Base-by-base conservation (phyloP, 2,329 filamentous ascomycete genomes). In the Hymenoscyphus fraxineus region DNA sequence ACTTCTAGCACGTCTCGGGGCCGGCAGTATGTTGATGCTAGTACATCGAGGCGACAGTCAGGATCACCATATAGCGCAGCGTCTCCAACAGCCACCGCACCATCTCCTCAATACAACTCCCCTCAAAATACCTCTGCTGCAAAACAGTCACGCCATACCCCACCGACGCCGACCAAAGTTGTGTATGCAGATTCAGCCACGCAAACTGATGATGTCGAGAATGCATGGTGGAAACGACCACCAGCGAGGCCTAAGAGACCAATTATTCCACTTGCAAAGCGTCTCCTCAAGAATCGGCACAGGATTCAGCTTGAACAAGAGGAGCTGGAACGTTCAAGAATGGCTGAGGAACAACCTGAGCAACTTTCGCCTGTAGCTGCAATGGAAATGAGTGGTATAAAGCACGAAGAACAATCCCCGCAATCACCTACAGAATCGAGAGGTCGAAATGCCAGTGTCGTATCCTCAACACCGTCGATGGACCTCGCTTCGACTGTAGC, bases 131-230 rank as follows among this genome's bases (percentile, higher is more conserved):
- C 56, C 16, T 71, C 69, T 10, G 56, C 64, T 15, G 15, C 63
- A 27, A 44, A 62, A 35, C 64, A 58, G 22, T 74, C 72, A 15
- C 67, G 72, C 13, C 71, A 74, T 5, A 39, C 62, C 32, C 71
- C 72, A 9, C 72, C 73, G 6, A 44, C 59, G 1, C 62, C 41
- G n/a, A 66, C 66, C 6, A 74, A 70, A 47, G 39, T 54, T 41
- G 64, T 64, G n/a, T 76, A 76, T 62, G 64, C 65, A 15, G 72
- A 75, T 38, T 64, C 71, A 3, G 67, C 67, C 1, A 72, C 70
- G 1, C 75, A 76, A 64, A 76, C 75, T 1, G 74, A 75, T 35
- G 67, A 68, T n/a, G 68, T 71, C 12, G 65, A 71, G 44, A 64
- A 73, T 68, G 72, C 70, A 2, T 76, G 74, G 74, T 76, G 72